Conservation (phyloP, 1,139 yeast genomes). For the Pichia norvegensis region DNA sequence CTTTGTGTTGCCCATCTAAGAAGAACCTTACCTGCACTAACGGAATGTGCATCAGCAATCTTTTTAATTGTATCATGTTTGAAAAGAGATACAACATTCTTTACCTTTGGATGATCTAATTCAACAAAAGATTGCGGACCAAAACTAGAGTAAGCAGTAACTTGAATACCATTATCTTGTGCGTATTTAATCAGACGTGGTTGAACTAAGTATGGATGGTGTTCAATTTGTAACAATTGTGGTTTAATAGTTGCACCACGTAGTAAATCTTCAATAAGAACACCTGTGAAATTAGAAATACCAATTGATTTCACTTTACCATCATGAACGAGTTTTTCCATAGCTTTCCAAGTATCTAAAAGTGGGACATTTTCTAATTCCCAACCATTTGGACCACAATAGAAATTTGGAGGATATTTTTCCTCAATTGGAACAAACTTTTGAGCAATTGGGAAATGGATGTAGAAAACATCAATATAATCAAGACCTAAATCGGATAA, state of each 20-base stretch:
- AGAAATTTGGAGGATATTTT: conserved; percentile 69
- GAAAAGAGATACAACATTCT: conserved; percentile 46
- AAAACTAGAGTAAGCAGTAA: conserved; percentile 82
- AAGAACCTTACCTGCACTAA: conserved; percentile 53
- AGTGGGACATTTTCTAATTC: conserved; percentile 64
- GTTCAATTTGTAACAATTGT: conserved; percentile 81
- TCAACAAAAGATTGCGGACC: conserved; percentile 74
- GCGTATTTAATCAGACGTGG: conserved; percentile 56
- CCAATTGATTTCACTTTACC: conserved; percentile 77
- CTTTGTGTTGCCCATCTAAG: conserved; percentile 80
- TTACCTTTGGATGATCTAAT: conserved; percentile 46
- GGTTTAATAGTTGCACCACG: conserved; percentile 69
- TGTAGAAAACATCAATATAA: conserved; percentile 65
- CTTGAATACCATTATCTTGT: conserved; percentile 52
- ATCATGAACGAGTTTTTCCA: conserved; percentile 53
- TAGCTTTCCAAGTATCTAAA: conserved; percentile 70
- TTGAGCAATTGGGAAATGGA: conserved; percentile 76
- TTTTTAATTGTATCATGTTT: conserved; percentile 42
- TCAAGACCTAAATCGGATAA: conserved; percentile 59
- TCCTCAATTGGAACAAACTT: conserved; percentile 65
- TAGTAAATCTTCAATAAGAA: conserved; percentile 63
- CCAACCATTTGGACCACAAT: conserved; percentile 52
- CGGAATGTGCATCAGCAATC: conserved; percentile 49
- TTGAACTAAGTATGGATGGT: conserved; percentile 87
- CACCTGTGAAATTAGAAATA: conserved; percentile 76